Evolutionary conservation across 352 stramenopile genomes (phyloP), one percentile per base, ranked within the genome.

Genomic region (Globisporangium yorkense): DNA sequence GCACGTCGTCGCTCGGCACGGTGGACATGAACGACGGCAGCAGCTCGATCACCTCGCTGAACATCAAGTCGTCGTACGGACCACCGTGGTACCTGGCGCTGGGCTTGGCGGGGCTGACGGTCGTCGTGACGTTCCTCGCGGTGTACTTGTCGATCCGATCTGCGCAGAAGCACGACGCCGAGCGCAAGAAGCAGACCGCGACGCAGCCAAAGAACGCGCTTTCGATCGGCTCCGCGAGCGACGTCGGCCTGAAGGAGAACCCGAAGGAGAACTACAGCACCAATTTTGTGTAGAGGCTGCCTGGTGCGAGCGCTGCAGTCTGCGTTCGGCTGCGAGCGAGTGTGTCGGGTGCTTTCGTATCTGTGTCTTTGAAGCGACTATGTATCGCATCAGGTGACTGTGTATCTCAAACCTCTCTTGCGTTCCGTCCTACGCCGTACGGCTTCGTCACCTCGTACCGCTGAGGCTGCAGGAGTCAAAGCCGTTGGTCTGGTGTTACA

Each of bases 261-360:
- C 10, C 60, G 15, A 70, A 63, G 51, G 61, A 75, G 7, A 62
- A 69, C 58, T 78, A 75, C 54, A 75, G 54, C 51, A 76, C 44
- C 49, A 78, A 73, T 56, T 77, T 78, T 57, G 65, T 78, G 41
- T 63, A 54, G 46, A 52, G n/a, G 16, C 18, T 27, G 1, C 0
- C 12, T 49, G n/a, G n/a, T 29, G 44, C n/a, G 6, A 12, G 35
- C 5, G 9, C 35, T 7, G 35, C 8, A 2, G 35, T 7, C 35
- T 13, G 35, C 35, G 35, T 13, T 35, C 31, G 3, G 31, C 31
- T 12, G 35, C 12, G 15, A 20, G 44, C 47, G 39, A 43, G 27
- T 18, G 1, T 51, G 13, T 37, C 3, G 20, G 35, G 7, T 21
- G 57, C 40, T 41, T 29, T 49, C 35, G 35, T 40, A 40, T 40